Conservation (phyloP, 139 green algal genomes). For the Chlamydomonas incerta region DNA sequence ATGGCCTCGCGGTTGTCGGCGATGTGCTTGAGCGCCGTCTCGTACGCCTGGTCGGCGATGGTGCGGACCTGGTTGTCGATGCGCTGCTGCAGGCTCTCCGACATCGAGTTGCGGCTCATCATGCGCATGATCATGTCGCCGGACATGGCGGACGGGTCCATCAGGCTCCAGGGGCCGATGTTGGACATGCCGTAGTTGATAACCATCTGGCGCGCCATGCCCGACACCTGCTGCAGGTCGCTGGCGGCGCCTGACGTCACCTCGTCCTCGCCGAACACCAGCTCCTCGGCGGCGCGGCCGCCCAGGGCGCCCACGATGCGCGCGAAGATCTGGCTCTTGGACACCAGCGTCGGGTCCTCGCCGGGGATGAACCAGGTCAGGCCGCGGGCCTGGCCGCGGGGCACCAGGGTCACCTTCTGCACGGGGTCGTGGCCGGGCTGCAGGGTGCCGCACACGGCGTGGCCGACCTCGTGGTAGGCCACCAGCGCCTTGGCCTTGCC, state of each 20-base stretch:
- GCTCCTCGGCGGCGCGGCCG: constrained; percentile 96
- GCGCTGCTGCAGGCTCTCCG: constrained; percentile 92
- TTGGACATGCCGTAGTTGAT: constrained; percentile 99
- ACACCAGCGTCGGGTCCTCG: constrained; percentile 97
- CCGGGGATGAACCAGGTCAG: constrained; percentile 97
- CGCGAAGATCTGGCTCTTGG: constrained; percentile 97
- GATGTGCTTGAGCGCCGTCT: constrained; percentile 13
- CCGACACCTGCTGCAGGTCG: constrained; percentile 74
- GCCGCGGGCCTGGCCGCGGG: constrained; percentile 94
- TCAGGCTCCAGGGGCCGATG: constrained; percentile 95
- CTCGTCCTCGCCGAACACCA: constrained; percentile 97
- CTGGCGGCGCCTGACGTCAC: constrained; percentile 92
- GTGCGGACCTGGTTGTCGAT: constrained; percentile 94
- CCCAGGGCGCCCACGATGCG: constrained; percentile 96
- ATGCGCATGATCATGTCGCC: constrained; percentile 99
- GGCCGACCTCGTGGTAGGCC: constrained; percentile 90
- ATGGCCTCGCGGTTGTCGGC: constrained; percentile 93
- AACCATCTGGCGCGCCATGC: constrained; percentile 97
- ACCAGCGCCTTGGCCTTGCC: constrained; percentile 97
- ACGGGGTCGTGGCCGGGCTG: constrained; percentile 97
- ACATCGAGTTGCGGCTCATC: constrained; percentile 98
- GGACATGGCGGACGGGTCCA: constrained; percentile 84
- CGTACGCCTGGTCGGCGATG: constrained; percentile 51
- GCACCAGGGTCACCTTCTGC: constrained; percentile 99
- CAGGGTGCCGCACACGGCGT: constrained; percentile 97